Conservation (phyloP, 2,329 filamentous ascomycete genomes). For the Calonectria fujianensis region DNA sequence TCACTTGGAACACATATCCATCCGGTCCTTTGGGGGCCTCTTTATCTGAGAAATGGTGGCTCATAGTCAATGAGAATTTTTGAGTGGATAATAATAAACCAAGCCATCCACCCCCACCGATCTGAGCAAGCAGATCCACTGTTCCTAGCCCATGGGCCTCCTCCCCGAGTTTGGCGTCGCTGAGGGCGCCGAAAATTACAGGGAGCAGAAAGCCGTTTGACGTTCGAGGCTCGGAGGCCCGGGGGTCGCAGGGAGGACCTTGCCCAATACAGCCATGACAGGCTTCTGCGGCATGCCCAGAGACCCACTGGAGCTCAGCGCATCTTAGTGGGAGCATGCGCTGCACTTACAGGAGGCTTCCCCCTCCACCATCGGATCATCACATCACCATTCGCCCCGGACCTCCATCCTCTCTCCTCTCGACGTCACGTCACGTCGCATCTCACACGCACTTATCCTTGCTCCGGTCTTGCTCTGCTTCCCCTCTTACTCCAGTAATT, state of each 20-base stretch:
- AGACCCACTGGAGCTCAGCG: constrained; percentile 49
- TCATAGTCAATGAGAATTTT: constrained; percentile 12
- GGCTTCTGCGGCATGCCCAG: constrained; percentile 12
- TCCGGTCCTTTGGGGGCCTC: background rate
- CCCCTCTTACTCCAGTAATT: constrained; percentile 38
- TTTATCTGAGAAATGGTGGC: constrained; percentile 29
- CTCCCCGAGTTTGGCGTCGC: constrained; percentile 1
- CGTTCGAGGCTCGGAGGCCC: constrained; percentile 24
- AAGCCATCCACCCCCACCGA: constrained; percentile 23
- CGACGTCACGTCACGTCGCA: constrained; percentile 34
- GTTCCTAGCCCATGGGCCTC: constrained; percentile 23
- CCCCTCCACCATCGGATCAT: constrained; percentile 50
- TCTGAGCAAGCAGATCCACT: constrained; percentile 25
- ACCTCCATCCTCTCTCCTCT: constrained; percentile 30
- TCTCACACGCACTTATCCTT: constrained; percentile 32
- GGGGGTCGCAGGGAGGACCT: constrained; percentile 17
- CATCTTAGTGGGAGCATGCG: constrained; percentile 33
- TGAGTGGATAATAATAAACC: constrained; percentile 12
- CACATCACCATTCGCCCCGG: constrained; percentile 43
- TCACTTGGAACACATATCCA: background rate
- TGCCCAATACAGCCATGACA: constrained; percentile 25
- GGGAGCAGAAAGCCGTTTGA: constrained; percentile 32
- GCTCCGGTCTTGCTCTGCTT: constrained; percentile 36
- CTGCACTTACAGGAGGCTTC: constrained; percentile 31
- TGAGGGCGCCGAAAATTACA: constrained; percentile 9